A percentile compares a stretch with the other conserved stretches of the same genome.
Evolutionary conservation across 768 basidiomycete genomes (phyloP).

Genomic region (Clitopilus passeckerianus): DNA sequence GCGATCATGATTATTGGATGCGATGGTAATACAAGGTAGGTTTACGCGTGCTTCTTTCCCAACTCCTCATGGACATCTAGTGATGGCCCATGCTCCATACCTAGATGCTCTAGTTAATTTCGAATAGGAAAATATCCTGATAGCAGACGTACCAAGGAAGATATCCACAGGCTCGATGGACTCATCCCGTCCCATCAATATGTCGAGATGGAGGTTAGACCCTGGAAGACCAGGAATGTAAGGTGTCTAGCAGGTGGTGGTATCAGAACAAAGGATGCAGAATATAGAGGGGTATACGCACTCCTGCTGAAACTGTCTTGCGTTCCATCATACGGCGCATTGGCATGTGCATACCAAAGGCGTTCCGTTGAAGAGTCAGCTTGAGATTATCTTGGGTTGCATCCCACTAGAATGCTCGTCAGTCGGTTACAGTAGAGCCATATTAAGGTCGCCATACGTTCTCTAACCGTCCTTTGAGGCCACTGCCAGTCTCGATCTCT

Average conservation of each 20-base stretch:
- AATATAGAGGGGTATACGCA: constrained; percentile 30
- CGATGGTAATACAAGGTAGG: neutral
- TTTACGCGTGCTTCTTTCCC: constrained; percentile 43
- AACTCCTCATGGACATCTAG: constrained; percentile 62
- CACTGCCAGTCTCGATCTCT: constrained; percentile 58
- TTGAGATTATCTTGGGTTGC: constrained; percentile 86
- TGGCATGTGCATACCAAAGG: constrained; percentile 85
- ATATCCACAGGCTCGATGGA: constrained; percentile 73
- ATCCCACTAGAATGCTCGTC: constrained; percentile 66
- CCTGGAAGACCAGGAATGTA: constrained; percentile 61
- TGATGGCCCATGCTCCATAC: constrained; percentile 43
- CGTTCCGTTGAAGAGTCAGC: constrained; percentile 77
- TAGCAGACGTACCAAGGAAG: constrained; percentile 56
- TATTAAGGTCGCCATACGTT: constrained; percentile 45
- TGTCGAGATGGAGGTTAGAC: constrained; percentile 86
- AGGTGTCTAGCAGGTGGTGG: constrained; percentile 40
- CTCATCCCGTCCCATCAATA: constrained; percentile 92
- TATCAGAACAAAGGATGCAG: neutral
- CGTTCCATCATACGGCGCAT: constrained; percentile 93
- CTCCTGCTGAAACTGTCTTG: constrained; percentile 66
- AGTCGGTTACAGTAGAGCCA: neutral
- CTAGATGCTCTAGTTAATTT: constrained; percentile 25
- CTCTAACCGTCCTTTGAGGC: constrained; percentile 67
- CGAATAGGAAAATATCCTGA: neutral
- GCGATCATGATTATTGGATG: neutral